Percentiles rank a stretch among this genome's conserved stretches.
These are phyloP conservation scores for Groenewaldozyma tartarivorans DNA, from an alignment of 805 yeast genomes.

Conservation along the genomic window DNA sequence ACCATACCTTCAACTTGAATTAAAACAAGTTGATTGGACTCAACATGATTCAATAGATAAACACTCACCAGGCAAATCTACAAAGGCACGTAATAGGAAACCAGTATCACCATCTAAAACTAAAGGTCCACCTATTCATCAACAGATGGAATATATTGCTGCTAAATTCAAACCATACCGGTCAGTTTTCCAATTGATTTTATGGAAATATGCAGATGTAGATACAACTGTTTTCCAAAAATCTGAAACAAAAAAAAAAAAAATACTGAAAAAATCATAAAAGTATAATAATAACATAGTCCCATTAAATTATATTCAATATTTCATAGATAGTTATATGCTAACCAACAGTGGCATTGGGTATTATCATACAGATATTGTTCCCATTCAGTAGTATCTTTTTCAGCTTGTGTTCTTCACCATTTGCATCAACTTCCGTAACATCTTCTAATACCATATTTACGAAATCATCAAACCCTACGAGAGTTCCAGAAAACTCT, in stretches of 20 bases:
- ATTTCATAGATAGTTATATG: no score
- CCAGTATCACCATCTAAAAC: constrained; percentile 29
- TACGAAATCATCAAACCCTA: constrained; percentile 93
- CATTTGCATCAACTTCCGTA: constrained; percentile 38
- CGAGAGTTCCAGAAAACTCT: constrained; percentile 81
- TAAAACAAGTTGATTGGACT: constrained; percentile 22
- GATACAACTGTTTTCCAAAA: constrained; percentile 38
- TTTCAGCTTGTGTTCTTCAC: constrained; percentile 18
- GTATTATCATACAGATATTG: constrained; percentile 31
- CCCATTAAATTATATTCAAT: no score
- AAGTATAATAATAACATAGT: no score
- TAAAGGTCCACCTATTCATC: constrained; percentile 27
- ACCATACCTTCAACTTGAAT: constrained; percentile 31
- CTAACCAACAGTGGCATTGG: constrained; percentile 14
- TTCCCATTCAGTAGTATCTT: constrained; percentile 32
- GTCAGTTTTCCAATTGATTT: constrained; percentile 54
- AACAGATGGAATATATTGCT: constrained; percentile 56
- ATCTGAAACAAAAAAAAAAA: not conserved
- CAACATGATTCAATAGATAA: constrained; percentile 12
- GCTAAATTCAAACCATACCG: constrained; percentile 56
- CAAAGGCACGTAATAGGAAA: constrained; percentile 27
- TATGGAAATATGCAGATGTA: constrained; percentile 65
- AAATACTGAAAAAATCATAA: not conserved
- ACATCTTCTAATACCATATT: constrained; percentile 73
- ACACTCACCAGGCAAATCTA: constrained; percentile 24